These are phyloP conservation scores for Venturia carpophila DNA, from an alignment of 2,329 filamentous ascomycete genomes.

Conservation along the genomic window DNA sequence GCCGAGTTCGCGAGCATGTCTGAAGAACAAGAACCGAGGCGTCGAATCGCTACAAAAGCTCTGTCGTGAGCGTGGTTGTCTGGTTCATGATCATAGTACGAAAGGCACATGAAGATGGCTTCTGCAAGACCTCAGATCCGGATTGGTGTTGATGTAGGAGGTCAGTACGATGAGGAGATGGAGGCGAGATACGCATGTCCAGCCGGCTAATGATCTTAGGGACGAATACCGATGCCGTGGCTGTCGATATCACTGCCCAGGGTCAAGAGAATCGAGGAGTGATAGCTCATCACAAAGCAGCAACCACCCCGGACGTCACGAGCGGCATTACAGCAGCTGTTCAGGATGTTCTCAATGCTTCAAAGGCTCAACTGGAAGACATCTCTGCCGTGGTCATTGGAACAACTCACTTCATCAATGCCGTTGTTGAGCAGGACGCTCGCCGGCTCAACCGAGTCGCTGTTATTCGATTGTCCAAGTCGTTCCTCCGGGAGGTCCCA, in stretches of 20 bases:
- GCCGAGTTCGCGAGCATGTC: background rate
- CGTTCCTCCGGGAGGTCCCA: constrained; percentile 42
- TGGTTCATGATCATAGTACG: background rate
- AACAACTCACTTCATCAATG: constrained; percentile 47
- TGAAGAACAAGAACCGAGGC: background rate
- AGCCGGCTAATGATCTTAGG: constrained; percentile 19
- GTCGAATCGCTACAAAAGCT: background rate
- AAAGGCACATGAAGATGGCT: background rate
- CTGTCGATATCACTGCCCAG: constrained; percentile 26
- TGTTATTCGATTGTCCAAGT: constrained; percentile 43
- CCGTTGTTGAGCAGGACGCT: constrained; percentile 43
- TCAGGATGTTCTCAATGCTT: constrained; percentile 29
- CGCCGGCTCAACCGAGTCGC: constrained; percentile 45
- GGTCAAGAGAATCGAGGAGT: constrained; percentile 24
- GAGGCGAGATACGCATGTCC: background rate
- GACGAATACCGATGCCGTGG: constrained; percentile 31
- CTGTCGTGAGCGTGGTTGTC: too few relatives aligned
- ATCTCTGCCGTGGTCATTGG: constrained; percentile 44
- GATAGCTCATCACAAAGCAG: constrained; percentile 31
- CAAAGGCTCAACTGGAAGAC: constrained; percentile 26
- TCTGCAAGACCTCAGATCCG: constrained; percentile 24
- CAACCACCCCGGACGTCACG: constrained; percentile 32
- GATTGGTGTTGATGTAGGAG: constrained; percentile 40
- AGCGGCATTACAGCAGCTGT: constrained; percentile 32
- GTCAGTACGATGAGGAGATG: constrained; percentile 21